A percentile compares a stretch with the other conserved stretches of the same genome.
Evolutionary conservation across 352 stramenopile genomes (phyloP).

Genomic region (Globisporangium abappressorium): DNA sequence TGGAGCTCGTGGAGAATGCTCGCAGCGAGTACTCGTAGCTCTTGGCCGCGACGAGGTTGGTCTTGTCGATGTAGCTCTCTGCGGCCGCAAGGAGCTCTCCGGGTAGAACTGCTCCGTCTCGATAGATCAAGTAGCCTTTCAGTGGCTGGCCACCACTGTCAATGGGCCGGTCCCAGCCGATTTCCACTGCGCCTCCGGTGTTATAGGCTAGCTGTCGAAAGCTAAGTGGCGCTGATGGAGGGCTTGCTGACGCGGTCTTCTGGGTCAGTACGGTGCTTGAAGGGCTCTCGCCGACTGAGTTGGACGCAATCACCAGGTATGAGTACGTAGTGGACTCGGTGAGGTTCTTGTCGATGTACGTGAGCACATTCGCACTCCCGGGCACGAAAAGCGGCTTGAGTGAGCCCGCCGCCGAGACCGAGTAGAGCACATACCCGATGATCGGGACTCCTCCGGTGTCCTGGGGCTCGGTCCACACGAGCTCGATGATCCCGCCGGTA

Average conservation of each 20-base stretch:
- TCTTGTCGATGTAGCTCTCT: slow-evolving; percentile 36
- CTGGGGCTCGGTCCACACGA: slow-evolving; percentile 28
- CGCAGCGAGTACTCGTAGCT: slow-evolving; percentile 51
- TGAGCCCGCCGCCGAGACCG: slow-evolving; percentile 12
- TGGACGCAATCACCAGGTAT: slow-evolving; percentile 40
- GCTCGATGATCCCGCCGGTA: slow-evolving; percentile 38
- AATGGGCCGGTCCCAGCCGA: slow-evolving; percentile 52
- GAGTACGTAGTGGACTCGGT: slow-evolving; percentile 46
- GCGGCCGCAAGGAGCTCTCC: slow-evolving; percentile 20
- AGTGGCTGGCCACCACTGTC: slow-evolving; percentile 54
- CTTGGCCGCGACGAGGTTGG: slow-evolving; percentile 26
- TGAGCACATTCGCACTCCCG: slow-evolving; percentile 17
- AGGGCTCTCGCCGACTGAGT: slow-evolving; percentile 37
- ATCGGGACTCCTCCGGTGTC: slow-evolving; percentile 34
- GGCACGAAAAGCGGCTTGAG: slow-evolving; percentile 26
- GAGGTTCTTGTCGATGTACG: slow-evolving; percentile 45
- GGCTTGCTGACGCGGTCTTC: slow-evolving; percentile 37
- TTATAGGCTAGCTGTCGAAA: slow-evolving; percentile 35
- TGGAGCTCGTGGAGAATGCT: slow-evolving; percentile 33
- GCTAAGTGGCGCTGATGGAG: slow-evolving; percentile 45
- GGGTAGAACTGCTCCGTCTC: slow-evolving; percentile 32
- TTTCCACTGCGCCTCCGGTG: slow-evolving; percentile 53
- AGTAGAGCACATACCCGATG: slow-evolving; percentile 29
- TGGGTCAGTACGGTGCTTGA: slow-evolving; percentile 25
- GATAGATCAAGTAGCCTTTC: slow-evolving; percentile 47